Conservation (phyloP, 2,329 filamentous ascomycete species). For the Cordyceps fumosorosea region DNA sequence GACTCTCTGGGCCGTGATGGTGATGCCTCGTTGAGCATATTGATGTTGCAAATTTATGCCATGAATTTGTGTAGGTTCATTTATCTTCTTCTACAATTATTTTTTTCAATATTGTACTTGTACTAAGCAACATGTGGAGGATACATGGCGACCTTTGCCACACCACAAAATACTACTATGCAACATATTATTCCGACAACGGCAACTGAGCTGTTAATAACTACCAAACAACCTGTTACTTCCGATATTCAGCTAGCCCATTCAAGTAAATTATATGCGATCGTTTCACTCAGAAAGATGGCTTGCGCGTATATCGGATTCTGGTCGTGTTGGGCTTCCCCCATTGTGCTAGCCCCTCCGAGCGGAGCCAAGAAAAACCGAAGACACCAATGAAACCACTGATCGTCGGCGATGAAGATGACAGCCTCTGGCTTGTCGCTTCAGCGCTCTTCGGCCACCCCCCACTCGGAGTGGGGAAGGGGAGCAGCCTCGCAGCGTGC, state of each 20-base stretch:
- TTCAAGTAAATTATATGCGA: neutral
- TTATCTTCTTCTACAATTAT: no score
- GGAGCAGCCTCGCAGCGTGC: neutral
- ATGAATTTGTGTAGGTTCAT: no score
- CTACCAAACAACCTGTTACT: neutral
- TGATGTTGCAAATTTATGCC: no score
- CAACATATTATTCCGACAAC: no score
- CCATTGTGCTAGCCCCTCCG: neutral
- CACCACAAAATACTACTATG: no score
- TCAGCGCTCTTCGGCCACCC: slow-evolving; percentile 6
- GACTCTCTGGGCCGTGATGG: neutral
- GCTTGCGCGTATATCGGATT: slow-evolving; percentile 1
- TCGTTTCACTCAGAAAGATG: neutral
- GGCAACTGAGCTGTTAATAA: no score
- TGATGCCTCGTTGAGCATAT: no score
- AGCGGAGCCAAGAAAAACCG: neutral
- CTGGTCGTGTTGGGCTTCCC: neutral
- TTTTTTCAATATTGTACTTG: no score
- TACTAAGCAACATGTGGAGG: no score
- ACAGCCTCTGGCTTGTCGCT: neutral
- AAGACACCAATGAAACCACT: neutral
- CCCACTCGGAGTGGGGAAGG: slow-evolving; percentile 4
- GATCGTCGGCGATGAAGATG: slow-evolving; percentile 1
- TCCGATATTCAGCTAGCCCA: neutral
- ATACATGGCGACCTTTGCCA: no score